A percentile compares a stretch with the other conserved stretches of the same genome.
phyloP scores from a whole-genome alignment of 441 rosid genomes.

The Populus hybrid region DNA sequence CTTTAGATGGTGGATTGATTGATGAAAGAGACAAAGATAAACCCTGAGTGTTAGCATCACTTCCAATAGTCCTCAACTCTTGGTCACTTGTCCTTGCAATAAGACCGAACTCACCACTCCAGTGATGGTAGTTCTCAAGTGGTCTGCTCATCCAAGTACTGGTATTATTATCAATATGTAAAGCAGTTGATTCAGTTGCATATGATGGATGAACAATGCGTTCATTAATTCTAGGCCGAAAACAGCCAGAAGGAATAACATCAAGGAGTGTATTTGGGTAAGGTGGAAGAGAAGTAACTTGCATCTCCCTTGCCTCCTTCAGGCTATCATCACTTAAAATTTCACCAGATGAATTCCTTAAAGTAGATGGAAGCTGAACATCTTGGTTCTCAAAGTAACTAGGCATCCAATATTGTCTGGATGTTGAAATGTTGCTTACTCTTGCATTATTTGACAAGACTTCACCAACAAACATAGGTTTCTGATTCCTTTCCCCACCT shows the following conservation, averaged over 20 bases:
- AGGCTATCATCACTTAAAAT: slow-evolving; percentile 27
- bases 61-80: slow-evolving; percentile 16
- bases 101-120: slow-evolving; percentile 30
- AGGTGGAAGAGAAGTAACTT: slow-evolving; percentile 22
- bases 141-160: slow-evolving; percentile 31
- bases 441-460: slow-evolving; percentile 48
- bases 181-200: slow-evolving; percentile 26
- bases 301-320: slow-evolving; percentile 29
- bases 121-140: slow-evolving; percentile 22
- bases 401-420: slow-evolving; percentile 25
- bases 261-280: slow-evolving; percentile 26
- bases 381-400: slow-evolving; percentile 24
- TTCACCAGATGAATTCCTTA: slow-evolving; percentile 29
- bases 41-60: slow-evolving; percentile 34
- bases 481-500: slow-evolving; percentile 32
- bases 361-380: slow-evolving; percentile 28
- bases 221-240: slow-evolving; percentile 21
- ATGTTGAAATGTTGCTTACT: too few species aligned
- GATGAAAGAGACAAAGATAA: slow-evolving; percentile 55
- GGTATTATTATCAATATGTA: slow-evolving; percentile 9
- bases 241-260: slow-evolving; percentile 30
- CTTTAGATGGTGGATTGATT: slow-evolving; percentile 27
- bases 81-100: slow-evolving; percentile 20
- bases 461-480: slow-evolving; percentile 30
- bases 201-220: slow-evolving; percentile 27